phyloP scores from a whole-genome alignment of 75 land plant species.

The Cunninghamia lanceolata region DNA sequence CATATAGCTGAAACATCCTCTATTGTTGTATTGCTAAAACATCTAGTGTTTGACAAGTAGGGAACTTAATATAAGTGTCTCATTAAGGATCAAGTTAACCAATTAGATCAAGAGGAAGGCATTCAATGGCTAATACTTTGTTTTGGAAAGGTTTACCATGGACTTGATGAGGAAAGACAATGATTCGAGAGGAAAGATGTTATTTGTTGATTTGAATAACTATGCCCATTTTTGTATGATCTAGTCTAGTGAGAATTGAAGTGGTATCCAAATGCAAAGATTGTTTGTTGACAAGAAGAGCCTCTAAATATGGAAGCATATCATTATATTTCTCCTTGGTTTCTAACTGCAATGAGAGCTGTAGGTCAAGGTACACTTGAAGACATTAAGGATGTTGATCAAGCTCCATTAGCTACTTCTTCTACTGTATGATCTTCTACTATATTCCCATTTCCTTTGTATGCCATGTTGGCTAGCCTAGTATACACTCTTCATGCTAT shows the following conservation, averaged over 20 bases:
- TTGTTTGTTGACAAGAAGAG: conserved; percentile 97
- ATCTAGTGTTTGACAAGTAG: conserved; percentile 93
- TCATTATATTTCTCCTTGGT: conserved; percentile 65
- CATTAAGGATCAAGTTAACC: conserved; percentile 77
- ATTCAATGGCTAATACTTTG: conserved; percentile 80
- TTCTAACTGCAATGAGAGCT: conserved; percentile 66
- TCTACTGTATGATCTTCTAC: too few relatives aligned
- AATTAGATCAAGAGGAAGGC: conserved; percentile 58
- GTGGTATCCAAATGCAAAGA: conserved; percentile 92
- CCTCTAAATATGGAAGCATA: conserved; percentile 95
- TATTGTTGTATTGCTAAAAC: conserved; percentile 15
- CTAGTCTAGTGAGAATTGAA: conserved; percentile 81
- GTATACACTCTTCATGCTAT: too few relatives aligned
- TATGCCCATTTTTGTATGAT: conserved; percentile 90
- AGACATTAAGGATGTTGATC: conserved; percentile 81
- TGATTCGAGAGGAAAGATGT: conserved; percentile 46
- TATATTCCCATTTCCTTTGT: too few relatives aligned
- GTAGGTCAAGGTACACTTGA: conserved; percentile 59
- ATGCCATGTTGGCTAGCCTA: too few relatives aligned
- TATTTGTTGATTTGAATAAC: conserved; percentile 89
- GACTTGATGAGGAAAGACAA: conserved; percentile 81
- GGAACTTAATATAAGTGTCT: conserved; percentile 92
- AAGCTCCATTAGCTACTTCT: conserved; percentile 74
- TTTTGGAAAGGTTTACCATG: conserved; percentile 93
- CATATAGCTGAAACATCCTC: too few relatives aligned